Base-by-base conservation (phyloP, 2,329 filamentous ascomycete genomes). In the Blumeria graminis region DNA sequence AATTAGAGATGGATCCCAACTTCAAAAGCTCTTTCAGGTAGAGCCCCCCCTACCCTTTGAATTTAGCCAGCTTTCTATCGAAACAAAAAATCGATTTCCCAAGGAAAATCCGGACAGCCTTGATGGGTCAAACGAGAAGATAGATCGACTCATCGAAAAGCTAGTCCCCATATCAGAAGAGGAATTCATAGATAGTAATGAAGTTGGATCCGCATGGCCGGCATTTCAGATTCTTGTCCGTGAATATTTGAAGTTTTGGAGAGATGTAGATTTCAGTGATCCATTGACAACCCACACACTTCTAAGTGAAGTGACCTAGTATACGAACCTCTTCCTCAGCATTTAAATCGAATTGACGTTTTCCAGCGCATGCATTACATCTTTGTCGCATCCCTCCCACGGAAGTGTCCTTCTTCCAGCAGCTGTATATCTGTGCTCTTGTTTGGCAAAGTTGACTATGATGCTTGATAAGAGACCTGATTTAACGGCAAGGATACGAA, bases 391-490 rank as follows among this genome's bases (percentile, higher is more conserved):
- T 64, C 80, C 83, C 1, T 81, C 80, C 11, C 81, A 88, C 66
- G 90, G 90, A 35, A 77, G 82, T 34, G 76, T 94, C 63, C 79
- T 95, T 63, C 77, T 95, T 43, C 82, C 86, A 45, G 88, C 86
- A 3, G 85, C 87, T 65, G 81, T 94, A 63, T 83, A 84, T 34
- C 77, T 94, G 56, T 90, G 85, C 35, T 80, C 84, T 62, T 80
- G 86, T 7, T 77, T 95, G 28, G 83, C 86, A 8, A 81, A 82
- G 61, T 76, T 95, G 57, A 89, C 89, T 32, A 86, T 94, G 71
- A 83, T 80, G 55, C 75, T 95, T 41, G 87, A 90, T 67, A 83
- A 82, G 60, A 78, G 80, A 56, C 88, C 88, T 0, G 82, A 92
- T 59, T 72, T 95, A 50, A 82, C 84, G 54, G 76, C 70, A 70